Evolutionary conservation across 2,329 filamentous ascomycete species (phyloP), one percentile per base, ranked within the genome.

Genomic region (Claviceps sorghi): DNA sequence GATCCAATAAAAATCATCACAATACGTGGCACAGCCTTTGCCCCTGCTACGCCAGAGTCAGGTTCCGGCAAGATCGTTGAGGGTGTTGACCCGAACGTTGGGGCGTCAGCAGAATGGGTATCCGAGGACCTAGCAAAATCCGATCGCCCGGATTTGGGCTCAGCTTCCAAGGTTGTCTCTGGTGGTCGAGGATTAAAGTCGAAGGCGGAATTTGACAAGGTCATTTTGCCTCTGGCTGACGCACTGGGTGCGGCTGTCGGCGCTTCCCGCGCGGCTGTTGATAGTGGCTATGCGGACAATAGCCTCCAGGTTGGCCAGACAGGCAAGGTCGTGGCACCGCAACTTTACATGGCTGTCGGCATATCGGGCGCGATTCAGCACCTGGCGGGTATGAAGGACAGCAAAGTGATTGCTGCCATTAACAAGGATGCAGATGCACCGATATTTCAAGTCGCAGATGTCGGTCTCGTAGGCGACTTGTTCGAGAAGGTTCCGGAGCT

Each of bases 301-400:
- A 95, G 88, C 68, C 74, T 98, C 60, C 93, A 98, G 72, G 91
- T 98, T 58, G 93, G 93, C 46, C 93, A 98, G 76, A 98, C 93
- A 15, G 93, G 93, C 63, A 98, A 98, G 79, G 95, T 97, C 56
- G 91, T 98, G 52, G 93, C 93, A 47, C 93, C 93, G 54, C 84
- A 98, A 69, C 74, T 98, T 55, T 98, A 98, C 67, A 78, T 98
- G 60, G 94, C 89, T 51, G 90, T 91, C 13, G 93, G 93, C 64
- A 97, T 98, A 61, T 95, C 88, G 9, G 93, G 93, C 51, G 93
- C 93, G 22, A 98, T 98, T 61, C 93, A 98, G 72, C 93, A 98
- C 75, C 71, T 98, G 70, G 93, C 93, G 34, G 93, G 93, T 65
- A 98, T 98, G 93, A 98, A 98, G 79, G 93, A 98, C 66, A 96